Percentiles rank a stretch among this genome's conserved stretches.
Evolutionary conservation across 345 rosid genomes (phyloP).

Genomic region (Anacardium occidentale): DNA sequence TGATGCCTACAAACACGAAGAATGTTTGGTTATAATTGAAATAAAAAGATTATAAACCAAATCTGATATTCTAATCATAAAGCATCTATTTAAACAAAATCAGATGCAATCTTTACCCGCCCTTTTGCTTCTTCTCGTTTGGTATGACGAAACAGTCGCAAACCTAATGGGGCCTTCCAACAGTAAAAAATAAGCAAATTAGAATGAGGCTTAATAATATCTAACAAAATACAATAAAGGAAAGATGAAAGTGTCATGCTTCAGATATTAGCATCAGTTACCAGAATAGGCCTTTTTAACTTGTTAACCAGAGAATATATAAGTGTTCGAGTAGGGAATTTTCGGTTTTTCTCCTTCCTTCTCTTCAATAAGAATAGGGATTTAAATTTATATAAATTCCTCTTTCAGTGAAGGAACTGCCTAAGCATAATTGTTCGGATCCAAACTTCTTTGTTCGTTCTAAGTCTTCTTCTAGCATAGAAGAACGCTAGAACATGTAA

Average conservation of each 20-base stretch:
- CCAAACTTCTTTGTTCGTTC: too few species aligned
- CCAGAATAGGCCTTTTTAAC: not conserved
- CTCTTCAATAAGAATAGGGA: too few species aligned
- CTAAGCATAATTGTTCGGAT: too few species aligned
- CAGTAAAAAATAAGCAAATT: not conserved
- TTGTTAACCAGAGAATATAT: not conserved
- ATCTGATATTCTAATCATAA: not conserved
- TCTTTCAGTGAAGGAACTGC: too few species aligned
- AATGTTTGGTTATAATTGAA: constrained; percentile 10
- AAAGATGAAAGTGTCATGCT: not conserved
- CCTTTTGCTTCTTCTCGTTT: constrained; percentile 62
- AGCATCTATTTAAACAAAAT: not conserved
- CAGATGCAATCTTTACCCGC: constrained; percentile 41
- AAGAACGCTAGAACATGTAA: too few species aligned
- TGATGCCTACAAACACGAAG: constrained; percentile 37
- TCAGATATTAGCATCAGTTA: not conserved
- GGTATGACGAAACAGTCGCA: constrained; percentile 49
- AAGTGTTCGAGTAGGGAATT: too few species aligned
- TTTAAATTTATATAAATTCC: too few species aligned
- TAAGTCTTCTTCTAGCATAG: too few species aligned
- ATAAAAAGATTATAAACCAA: not conserved
- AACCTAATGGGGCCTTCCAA: constrained; percentile 59
- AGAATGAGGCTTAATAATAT: not conserved
- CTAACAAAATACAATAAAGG: not conserved
- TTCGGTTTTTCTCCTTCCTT: too few species aligned